phyloP scores from a whole-genome alignment of 768 basidiomycete species.

The Lactifluus rugatus region DNA sequence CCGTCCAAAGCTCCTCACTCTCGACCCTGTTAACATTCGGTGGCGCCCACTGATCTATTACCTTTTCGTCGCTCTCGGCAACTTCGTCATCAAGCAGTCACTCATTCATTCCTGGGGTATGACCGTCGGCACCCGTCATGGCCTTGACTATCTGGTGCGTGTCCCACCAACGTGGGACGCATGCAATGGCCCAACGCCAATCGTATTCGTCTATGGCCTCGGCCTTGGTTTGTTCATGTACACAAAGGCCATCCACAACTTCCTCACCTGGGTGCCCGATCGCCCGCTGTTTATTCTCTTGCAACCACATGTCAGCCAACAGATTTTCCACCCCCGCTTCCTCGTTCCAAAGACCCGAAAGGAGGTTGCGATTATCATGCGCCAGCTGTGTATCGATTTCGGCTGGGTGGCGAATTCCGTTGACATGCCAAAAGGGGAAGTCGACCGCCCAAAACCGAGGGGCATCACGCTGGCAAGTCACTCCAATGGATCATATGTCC shows the following conservation, averaged over 20 bases:
- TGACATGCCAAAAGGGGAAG: slow-evolving; percentile 21
- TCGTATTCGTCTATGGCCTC: slow-evolving; percentile 83
- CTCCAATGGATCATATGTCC: slow-evolving; percentile 80
- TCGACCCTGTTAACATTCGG: slow-evolving; percentile 64
- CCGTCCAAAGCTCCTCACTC: slow-evolving; percentile 55
- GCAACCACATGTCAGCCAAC: slow-evolving; percentile 81
- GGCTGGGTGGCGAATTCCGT: slow-evolving; percentile 45
- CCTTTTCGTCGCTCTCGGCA: slow-evolving; percentile 38
- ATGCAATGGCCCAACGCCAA: slow-evolving; percentile 47
- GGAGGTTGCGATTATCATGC: slow-evolving; percentile 49
- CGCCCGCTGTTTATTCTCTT: slow-evolving; percentile 70
- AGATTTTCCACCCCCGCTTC: slow-evolving; percentile 68
- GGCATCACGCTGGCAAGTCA: slow-evolving; percentile 80
- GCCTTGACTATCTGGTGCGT: slow-evolving; percentile 75
- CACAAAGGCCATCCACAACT: slow-evolving; percentile 44
- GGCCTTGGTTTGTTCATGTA: slow-evolving; percentile 77
- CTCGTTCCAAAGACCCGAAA: slow-evolving; percentile 58
- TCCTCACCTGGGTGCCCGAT: slow-evolving; percentile 47
- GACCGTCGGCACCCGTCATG: slow-evolving; percentile 41
- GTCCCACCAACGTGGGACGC: slow-evolving; percentile 60
- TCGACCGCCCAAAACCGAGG: slow-evolving; percentile 23
- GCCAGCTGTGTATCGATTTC: slow-evolving; percentile 45
- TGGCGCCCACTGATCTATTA: slow-evolving; percentile 66
- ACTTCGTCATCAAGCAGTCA: slow-evolving; percentile 37
- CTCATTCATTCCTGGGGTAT: slow-evolving; percentile 36